phyloP scores from a whole-genome alignment of 768 basidiomycete species.

The Paxillus rubicundulus region DNA sequence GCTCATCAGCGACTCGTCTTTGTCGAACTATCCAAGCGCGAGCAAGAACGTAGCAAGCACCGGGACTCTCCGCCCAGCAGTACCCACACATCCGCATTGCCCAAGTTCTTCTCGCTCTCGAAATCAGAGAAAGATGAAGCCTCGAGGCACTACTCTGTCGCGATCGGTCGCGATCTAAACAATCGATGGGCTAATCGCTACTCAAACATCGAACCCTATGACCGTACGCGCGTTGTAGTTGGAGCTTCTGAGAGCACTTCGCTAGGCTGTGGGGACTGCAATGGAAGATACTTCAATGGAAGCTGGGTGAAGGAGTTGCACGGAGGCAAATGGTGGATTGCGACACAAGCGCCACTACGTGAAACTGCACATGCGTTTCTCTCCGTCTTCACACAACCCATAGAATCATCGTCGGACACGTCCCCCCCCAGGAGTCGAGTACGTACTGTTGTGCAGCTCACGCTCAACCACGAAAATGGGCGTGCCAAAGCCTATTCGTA shows the following conservation, averaged over 20 bases:
- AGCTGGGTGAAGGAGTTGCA: conserved; percentile 78
- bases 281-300: conserved; percentile 72
- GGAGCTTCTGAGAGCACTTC: conserved; percentile 21
- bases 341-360: conserved; percentile 77
- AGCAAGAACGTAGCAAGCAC: conserved; percentile 32
- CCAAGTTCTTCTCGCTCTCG: conserved; percentile 2
- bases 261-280: conserved; percentile 21
- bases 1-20: conserved; percentile 31
- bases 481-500: conserved; percentile 75
- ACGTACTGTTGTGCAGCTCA: conserved; percentile 80
- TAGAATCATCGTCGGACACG: conserved; percentile 33
- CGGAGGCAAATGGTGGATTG: conserved; percentile 81
- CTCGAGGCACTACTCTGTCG: conserved; percentile 53
- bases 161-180: conserved; percentile 42
- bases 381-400: conserved; percentile 57
- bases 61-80: conserved; percentile 21
- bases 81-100: conserved; percentile 4
- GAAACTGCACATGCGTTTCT: conserved; percentile 74
- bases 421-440: conserved; percentile 43
- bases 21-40: conserved; percentile 36
- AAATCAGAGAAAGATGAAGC: conserved; percentile 18
- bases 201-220: conserved; percentile 71
- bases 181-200: conserved; percentile 66
- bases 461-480: conserved; percentile 66
- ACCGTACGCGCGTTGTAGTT: conserved; percentile 72